Evolutionary conservation across 768 basidiomycete species (phyloP).

Genomic region (Leucocoprinus birnbaumii): DNA sequence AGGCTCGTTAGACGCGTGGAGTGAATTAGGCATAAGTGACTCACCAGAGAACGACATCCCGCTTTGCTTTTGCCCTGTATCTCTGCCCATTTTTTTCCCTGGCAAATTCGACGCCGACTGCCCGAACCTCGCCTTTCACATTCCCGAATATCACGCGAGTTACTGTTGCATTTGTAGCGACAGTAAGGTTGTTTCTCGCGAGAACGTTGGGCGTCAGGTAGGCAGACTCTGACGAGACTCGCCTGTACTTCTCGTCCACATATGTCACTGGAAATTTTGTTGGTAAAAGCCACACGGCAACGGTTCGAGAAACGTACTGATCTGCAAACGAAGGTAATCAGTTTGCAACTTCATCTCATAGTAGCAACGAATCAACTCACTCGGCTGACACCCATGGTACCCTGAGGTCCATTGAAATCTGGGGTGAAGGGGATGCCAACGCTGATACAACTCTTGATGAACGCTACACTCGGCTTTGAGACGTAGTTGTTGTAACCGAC

Average conservation of each 20-base stretch:
- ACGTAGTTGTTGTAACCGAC: conserved; percentile 55
- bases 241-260: conserved; percentile 45
- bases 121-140: conserved; percentile 35
- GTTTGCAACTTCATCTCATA: too few species aligned
- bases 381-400: conserved; percentile 60
- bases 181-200: conserved; percentile 60
- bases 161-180: conserved; percentile 53
- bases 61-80: conserved; percentile 46
- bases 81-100: conserved; percentile 29
- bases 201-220: conserved; percentile 68
- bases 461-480: conserved; percentile 44
- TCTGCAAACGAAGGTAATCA: too few species aligned
- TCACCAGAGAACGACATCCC: conserved; percentile 63
- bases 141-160: conserved; percentile 56
- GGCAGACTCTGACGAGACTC: conserved; percentile 63
- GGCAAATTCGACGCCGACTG: conserved; percentile 62
- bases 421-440: conserved; percentile 56
- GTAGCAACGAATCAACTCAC: conserved; percentile 29
- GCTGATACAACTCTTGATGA: conserved; percentile 50
- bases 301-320: conserved; percentile 30
- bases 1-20: neutral
- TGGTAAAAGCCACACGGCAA: neutral
- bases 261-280: conserved; percentile 55
- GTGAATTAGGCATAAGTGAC: conserved; percentile 17
- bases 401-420: conserved; percentile 59